Evolutionary conservation across 148 eudicot genomes (phyloP), one percentile per base, ranked within the genome.

Genomic region (Dysphania ambrosioides): DNA sequence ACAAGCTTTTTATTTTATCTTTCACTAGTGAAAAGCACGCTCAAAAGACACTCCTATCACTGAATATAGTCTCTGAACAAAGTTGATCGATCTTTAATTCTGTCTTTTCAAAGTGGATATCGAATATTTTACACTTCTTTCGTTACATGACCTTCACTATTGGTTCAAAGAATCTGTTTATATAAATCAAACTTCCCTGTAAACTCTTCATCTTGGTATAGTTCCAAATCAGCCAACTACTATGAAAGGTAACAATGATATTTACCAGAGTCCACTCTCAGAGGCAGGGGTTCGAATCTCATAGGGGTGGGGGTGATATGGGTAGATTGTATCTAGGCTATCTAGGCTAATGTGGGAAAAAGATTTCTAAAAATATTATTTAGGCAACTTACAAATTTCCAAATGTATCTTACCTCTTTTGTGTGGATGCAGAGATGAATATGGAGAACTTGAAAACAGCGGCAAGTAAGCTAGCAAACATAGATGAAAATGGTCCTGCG

Each of bases 391-490:
- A 21, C 30, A 35, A 0, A 29, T 5, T 36, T 6, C 30, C 3
- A 1, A 34, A 29, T 42, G 23, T 32, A 55, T 32, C 47, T 66
- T 53, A 23, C 19, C 19, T 56, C 18, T 31, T 1, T 74, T 61
- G 7, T 70, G 68, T 71, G 68, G 75, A 65, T 73, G 75, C 27
- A 71, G 73, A 60, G 72, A 81, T 61, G 66, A 73, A 82, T 58
- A 72, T 75, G 32, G 83, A 80, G 21, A 41, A 74, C 35, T 42
- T 78, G 44, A 79, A 71, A 71, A 61, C 71, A 34, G 53, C 27
- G 32, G 68, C 79, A n/a, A 79, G 73, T 44, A 84, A 74, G 90
- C 92, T 91, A 18, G 86, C 84, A 53, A 86, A 89, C 79, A 93
- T 93, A 41, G 84, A 87, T 55, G 97, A 93, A 76, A 85, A 91